A percentile compares a stretch with the other conserved stretches of the same genome.
These are phyloP conservation scores for Amoeboaphelidium occidentale DNA, from an alignment of 371 early-diverging fungal genomes.

Conservation along the genomic window DNA sequence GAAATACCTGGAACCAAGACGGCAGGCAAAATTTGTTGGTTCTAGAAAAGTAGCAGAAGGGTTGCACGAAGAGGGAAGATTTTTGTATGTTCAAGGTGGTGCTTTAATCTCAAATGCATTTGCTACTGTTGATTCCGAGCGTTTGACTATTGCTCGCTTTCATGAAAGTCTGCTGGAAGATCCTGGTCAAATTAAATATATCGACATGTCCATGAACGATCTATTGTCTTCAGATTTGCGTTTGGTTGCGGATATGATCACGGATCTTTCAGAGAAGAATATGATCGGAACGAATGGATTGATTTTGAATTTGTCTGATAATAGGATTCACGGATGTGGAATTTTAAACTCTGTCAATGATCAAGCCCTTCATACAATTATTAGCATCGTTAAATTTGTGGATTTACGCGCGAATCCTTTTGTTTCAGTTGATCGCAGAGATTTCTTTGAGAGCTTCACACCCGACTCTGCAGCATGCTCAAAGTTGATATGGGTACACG, in stretches of 20 bases:
- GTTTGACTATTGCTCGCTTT: neutral
- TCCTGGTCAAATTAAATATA: neutral
- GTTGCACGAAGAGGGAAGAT: neutral
- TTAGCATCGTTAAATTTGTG: neutral
- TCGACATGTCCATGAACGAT: neutral
- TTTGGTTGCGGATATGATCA: neutral
- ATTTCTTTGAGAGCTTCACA: neutral
- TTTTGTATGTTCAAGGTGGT: neutral
- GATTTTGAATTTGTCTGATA: neutral
- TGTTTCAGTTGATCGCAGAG: neutral
- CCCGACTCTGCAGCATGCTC: neutral
- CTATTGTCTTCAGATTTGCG: neutral
- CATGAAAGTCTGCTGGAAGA: neutral
- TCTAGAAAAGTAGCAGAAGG: neutral
- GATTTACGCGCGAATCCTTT: neutral
- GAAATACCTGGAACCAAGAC: neutral
- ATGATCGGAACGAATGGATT: neutral
- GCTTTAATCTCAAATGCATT: neutral
- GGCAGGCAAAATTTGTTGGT: neutral
- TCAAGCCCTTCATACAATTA: neutral
- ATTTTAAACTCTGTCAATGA: neutral
- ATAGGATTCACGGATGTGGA: neutral
- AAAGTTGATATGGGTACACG: neutral
- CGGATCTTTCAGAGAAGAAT: neutral
- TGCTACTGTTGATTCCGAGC: neutral